Conservation (phyloP, 495 filamentous ascomycete species). For the Gamarada debralockiae region DNA sequence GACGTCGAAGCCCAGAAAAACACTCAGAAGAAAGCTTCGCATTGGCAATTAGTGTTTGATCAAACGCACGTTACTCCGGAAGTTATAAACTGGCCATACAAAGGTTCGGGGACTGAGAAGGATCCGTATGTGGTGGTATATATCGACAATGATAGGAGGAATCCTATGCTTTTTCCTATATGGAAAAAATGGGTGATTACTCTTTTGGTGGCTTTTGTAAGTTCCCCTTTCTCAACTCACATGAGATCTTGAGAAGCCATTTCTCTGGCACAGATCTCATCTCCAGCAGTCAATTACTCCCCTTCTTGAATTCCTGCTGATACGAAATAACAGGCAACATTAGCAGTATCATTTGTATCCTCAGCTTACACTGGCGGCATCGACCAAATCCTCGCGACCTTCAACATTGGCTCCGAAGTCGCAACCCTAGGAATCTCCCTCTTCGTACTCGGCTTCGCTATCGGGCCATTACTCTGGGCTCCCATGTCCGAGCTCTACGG, state of each 20-base stretch:
- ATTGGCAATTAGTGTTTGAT: slow-evolving; percentile 20
- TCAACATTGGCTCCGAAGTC: slow-evolving; percentile 56
- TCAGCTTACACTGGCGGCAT: slow-evolving; percentile 74
- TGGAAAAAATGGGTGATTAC: slow-evolving; percentile 71
- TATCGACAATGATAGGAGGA: slow-evolving; percentile 68
- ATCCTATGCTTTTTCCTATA: slow-evolving; percentile 61
- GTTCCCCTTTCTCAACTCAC: slow-evolving; percentile 6
- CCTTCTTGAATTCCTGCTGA: background rate
- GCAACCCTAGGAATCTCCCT: slow-evolving; percentile 70
- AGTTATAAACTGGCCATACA: slow-evolving; percentile 38
- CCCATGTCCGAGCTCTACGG: slow-evolving; percentile 72
- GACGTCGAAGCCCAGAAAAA: slow-evolving; percentile 16
- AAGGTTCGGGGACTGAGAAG: slow-evolving; percentile 68
- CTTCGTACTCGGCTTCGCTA: slow-evolving; percentile 73
- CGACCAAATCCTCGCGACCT: slow-evolving; percentile 54
- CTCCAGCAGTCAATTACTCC: background rate
- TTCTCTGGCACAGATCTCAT: background rate
- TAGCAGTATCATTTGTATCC: slow-evolving; percentile 74
- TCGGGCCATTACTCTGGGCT: slow-evolving; percentile 65
- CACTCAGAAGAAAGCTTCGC: slow-evolving; percentile 8
- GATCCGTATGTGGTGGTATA: slow-evolving; percentile 76
- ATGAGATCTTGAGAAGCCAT: background rate
- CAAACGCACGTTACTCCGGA: slow-evolving; percentile 21
- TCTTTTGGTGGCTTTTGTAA: slow-evolving; percentile 52
- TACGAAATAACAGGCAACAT: slow-evolving; percentile 45